Evolutionary conservation across 2,329 filamentous ascomycete species (phyloP), one percentile per base, ranked within the genome.

Genomic region (Akanthomyces dipterigenus): DNA sequence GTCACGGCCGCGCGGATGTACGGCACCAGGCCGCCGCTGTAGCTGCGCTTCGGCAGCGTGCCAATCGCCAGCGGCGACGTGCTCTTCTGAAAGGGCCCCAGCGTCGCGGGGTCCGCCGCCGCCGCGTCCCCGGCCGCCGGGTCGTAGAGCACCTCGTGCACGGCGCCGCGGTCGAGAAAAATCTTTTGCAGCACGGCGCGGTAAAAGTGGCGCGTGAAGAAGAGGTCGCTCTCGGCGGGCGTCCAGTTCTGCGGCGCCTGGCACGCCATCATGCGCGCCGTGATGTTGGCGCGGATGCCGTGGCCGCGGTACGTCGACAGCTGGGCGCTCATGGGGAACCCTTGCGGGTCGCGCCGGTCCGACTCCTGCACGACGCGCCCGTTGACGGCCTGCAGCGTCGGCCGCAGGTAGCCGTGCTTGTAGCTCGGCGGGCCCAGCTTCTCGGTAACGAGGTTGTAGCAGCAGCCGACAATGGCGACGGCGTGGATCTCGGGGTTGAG

Each of bases 391-490:
- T 91, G 77, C 71, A 88, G 68, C 56, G 79, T 86, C 3, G 90
- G 88, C 9, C 92, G 88, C 40, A 93, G 82, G 54, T 86, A 84
- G 1, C 91, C 88, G 22, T 91, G 82, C 73, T 97, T 96, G 78
- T 90, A 93, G 0, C 91, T 92, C 20, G 91, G 89, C 1, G 92
- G 90, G 0, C 91, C 90, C 14, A 97, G 83, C 62, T 90, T 87
- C 75, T 98, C 95, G 0, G 93, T 97, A 67, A 98, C 78, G 6
- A 98, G 85, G 69, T 99, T 99, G 80, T 99, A 98, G 80, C 95
- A 99, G 78, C 95, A 99, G 51, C 95, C 95, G 63, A 99, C 91
- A 71, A 99, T 93, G 62, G 93, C 93, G 24, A 98, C 88, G n/a
- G 92, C 91, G 36, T 86, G 85, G 60, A 98, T 93, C 5, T 87